Evolutionary conservation across 148 eudicot species (phyloP).

Genomic region (Agrostemma githago): DNA sequence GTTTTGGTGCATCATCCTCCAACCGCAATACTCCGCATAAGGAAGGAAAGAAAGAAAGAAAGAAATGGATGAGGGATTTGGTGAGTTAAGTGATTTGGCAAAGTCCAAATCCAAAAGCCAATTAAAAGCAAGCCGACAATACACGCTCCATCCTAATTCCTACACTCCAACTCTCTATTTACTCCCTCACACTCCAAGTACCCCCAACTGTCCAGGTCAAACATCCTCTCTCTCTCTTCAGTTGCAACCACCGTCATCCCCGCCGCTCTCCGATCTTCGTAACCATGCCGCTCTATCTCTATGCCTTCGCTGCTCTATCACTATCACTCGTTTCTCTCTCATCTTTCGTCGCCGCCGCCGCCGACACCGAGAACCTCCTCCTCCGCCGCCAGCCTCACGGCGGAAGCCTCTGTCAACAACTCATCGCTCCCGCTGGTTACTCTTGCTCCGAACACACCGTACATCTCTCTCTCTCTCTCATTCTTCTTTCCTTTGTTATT

Average conservation of each 20-base stretch:
- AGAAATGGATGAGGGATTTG: no score
- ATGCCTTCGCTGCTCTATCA: constrained; percentile 1
- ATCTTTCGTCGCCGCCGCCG: constrained; percentile 23
- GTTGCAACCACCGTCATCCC: background rate
- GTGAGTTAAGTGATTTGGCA: no score
- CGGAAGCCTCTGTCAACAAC: constrained; percentile 52
- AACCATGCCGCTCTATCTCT: no score
- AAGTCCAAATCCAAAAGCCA: no score
- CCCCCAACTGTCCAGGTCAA: background rate
- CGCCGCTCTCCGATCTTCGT: background rate
- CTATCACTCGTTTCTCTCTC: constrained; percentile 16
- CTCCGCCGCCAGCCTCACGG: constrained; percentile 23
- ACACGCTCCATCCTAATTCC: no score
- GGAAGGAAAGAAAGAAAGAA: no score
- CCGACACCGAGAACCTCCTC: constrained; percentile 19
- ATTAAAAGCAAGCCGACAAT: no score
- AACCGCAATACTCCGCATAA: no score
- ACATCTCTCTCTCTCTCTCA: constrained; percentile 16
- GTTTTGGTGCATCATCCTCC: no score
- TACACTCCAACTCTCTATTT: no score
- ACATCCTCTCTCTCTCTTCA: no score
- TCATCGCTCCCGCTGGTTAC: constrained; percentile 57
- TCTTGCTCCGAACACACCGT: constrained; percentile 77
- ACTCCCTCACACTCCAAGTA: no score
- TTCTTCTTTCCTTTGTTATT: background rate